Evolutionary conservation across 148 eudicot species (phyloP).

Genomic region (Chenopodium berlandieri): DNA sequence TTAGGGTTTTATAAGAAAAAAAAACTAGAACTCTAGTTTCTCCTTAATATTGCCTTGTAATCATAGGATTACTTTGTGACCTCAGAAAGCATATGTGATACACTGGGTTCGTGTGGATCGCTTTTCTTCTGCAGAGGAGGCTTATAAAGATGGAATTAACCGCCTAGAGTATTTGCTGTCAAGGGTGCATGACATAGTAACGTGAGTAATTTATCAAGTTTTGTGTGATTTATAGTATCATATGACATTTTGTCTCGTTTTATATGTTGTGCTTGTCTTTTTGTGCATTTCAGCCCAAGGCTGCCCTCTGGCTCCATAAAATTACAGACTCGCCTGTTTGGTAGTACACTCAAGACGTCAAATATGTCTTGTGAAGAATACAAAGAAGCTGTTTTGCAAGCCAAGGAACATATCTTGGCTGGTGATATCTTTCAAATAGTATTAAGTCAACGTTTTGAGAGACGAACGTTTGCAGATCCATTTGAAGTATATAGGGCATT

Average conservation of each 20-base stretch:
- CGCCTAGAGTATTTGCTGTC: conserved; percentile 63
- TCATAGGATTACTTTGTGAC: background rate
- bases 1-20: background rate
- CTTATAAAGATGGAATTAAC: conserved; percentile 66
- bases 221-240: background rate
- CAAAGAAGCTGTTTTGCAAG: conserved; percentile 75
- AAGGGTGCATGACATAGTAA: conserved; percentile 70
- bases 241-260: conserved; percentile 6
- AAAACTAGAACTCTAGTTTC: background rate
- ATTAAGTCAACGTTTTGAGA: conserved; percentile 94
- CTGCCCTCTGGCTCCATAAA: conserved; percentile 80
- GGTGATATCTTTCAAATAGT: conserved; percentile 99
- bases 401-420: conserved; percentile 96
- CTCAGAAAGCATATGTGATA: conserved; percentile 76
- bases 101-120: conserved; percentile 89
- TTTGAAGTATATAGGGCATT: conserved; percentile 97
- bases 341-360: conserved; percentile 67
- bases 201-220: conserved; percentile 48
- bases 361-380: conserved; percentile 80
- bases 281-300: conserved; percentile 63
- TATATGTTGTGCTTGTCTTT: conserved; percentile 10
- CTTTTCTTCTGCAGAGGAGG: conserved; percentile 77
- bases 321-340: conserved; percentile 64
- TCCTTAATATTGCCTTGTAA: background rate
- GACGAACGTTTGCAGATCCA: conserved; percentile 96